A percentile compares a stretch with the other conserved stretches of the same genome.
Conservation (phyloP, 2,329 filamentous ascomycete species). For the Fusarium odoratissimum region DNA sequence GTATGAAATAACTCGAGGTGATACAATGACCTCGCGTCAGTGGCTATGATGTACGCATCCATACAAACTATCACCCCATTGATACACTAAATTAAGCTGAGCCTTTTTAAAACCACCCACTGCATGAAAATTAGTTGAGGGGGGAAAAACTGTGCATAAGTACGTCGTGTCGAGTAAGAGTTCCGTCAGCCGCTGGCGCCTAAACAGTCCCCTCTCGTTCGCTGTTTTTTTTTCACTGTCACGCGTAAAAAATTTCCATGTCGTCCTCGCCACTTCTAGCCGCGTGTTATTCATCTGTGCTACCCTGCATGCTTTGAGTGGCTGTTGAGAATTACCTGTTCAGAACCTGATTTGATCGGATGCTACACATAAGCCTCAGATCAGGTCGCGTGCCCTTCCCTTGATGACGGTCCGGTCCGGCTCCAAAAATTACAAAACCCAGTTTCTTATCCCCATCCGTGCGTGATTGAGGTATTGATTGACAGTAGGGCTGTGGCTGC, state of each 20-base stretch:
- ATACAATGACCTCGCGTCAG: conserved; percentile 16
- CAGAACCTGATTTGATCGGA: conserved; percentile 17
- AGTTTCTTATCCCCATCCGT: conserved; percentile 15
- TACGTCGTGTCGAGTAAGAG: not conserved
- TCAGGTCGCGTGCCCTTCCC: conserved; percentile 27
- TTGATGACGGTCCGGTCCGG: conserved; percentile 30
- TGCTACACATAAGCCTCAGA: conserved; percentile 10
- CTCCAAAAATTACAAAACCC: conserved; percentile 3
- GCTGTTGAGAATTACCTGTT: conserved; percentile 13
- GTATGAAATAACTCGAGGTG: conserved; percentile 2
- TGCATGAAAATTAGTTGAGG: not conserved
- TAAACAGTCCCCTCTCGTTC: conserved; percentile 12
- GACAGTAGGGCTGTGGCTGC: conserved; percentile 13
- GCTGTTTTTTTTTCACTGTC: not conserved
- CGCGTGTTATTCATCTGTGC: conserved; percentile 19
- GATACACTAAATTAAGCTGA: not conserved
- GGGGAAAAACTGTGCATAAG: not conserved
- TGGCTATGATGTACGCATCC: conserved; percentile 4
- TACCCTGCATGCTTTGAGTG: conserved; percentile 14
- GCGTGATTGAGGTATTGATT: not conserved
- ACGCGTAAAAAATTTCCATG: conserved; percentile 22
- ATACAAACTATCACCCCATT: not conserved
- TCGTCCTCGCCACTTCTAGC: conserved; percentile 26
- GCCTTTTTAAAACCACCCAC: not conserved
- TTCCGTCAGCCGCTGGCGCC: conserved; percentile 28